Conservation (phyloP, 371 early-diverging fungal species). For the Mucor racemosus region DNA sequence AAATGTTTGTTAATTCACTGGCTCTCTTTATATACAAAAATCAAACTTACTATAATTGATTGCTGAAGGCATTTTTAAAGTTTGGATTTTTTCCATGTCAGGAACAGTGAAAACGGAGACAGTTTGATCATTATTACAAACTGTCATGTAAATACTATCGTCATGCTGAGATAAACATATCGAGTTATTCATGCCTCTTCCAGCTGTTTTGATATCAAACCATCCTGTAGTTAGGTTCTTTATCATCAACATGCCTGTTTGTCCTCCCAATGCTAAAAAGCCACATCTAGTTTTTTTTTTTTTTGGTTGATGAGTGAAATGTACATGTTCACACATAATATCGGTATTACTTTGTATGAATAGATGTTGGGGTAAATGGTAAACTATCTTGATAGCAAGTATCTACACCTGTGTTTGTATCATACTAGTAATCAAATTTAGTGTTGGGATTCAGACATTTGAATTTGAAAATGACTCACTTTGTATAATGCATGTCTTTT, state of each 20-base stretch:
- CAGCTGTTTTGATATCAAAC: constrained; percentile 66
- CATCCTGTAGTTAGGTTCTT: constrained; percentile 66
- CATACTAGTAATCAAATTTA: background rate
- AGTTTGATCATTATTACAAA: constrained; percentile 92
- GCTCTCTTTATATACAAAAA: too few species aligned
- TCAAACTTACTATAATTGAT: constrained; percentile 71
- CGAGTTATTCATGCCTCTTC: constrained; percentile 71
- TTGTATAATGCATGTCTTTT: constrained; percentile 10
- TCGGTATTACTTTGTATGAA: constrained; percentile 52
- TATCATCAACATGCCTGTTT: constrained; percentile 78
- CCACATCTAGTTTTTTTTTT: constrained; percentile 40
- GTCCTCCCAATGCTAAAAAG: constrained; percentile 85
- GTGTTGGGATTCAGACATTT: too few species aligned
- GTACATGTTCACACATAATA: background rate
- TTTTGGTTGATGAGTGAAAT: background rate
- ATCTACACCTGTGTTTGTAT: constrained; percentile 4
- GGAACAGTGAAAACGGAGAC: constrained; percentile 82
- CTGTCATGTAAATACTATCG: constrained; percentile 44
- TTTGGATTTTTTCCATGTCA: constrained; percentile 63
- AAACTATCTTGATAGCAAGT: constrained; percentile 49
- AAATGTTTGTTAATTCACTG: too few species aligned
- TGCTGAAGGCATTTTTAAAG: constrained; percentile 73
- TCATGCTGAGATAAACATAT: constrained; percentile 59
- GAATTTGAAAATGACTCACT: background rate
- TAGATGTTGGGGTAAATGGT: constrained; percentile 74